Conservation (phyloP, 129 eudicot genomes). For the Pseudognaphalium luteoalbum region DNA sequence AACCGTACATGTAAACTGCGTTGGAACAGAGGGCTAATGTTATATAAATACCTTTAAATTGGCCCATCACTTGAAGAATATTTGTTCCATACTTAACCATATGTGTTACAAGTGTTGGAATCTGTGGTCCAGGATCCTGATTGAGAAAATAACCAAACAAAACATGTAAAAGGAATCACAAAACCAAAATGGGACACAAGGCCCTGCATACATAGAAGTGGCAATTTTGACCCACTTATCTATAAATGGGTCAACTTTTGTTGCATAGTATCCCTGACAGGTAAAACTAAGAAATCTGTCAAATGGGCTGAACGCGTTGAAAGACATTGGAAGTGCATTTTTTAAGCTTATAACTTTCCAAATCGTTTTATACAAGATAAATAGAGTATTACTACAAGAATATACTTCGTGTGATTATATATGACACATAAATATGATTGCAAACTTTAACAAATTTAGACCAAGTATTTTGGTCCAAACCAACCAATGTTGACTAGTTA, state of each 20-base stretch:
- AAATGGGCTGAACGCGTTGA: background rate
- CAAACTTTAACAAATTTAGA: background rate
- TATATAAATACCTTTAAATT: conserved; percentile 60
- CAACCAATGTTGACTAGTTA: background rate
- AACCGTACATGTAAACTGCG: conserved; percentile 7
- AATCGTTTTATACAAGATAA: background rate
- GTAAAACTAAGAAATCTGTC: background rate
- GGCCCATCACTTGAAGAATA: conserved; percentile 86
- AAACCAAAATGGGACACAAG: conserved; percentile 9
- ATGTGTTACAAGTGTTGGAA: conserved; percentile 56
- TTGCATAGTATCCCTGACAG: too few relatives aligned
- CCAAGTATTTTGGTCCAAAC: background rate
- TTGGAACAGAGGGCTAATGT: conserved; percentile 14
- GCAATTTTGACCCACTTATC: background rate
- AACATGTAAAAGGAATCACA: conserved; percentile 3
- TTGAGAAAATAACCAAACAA: background rate
- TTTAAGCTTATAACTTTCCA: background rate
- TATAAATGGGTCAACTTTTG: too few relatives aligned
- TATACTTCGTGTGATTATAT: background rate
- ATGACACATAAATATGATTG: background rate
- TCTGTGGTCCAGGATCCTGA: conserved; percentile 82
- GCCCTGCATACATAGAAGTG: conserved; percentile 12
- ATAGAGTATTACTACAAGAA: background rate
- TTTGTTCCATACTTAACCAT: conserved; percentile 70
- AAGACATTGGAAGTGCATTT: background rate